Percentiles rank a stretch among this genome's conserved stretches.
Conservation (phyloP, 2,329 filamentous ascomycete species). For the Capronia coronata region DNA sequence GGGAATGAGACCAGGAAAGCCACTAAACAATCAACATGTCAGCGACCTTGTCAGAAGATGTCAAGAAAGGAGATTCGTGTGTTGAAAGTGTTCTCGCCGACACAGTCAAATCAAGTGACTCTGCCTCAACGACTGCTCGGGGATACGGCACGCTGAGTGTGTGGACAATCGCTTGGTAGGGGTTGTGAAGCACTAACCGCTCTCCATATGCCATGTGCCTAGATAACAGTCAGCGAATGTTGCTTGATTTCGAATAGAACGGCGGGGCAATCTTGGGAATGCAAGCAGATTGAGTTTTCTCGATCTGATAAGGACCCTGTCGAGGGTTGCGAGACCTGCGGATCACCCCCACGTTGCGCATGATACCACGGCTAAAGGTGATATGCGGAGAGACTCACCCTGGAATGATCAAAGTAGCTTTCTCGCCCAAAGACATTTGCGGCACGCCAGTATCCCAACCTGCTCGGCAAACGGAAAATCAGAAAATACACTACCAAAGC, state of each 20-base stretch:
- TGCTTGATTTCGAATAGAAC: background rate
- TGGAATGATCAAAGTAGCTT: conserved; percentile 74
- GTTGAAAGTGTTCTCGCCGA: too few species aligned
- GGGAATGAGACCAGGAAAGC: conserved; percentile 73
- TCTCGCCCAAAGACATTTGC: conserved; percentile 86
- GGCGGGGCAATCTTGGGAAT: background rate
- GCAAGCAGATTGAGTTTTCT: background rate
- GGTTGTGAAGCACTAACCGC: conserved; percentile 32
- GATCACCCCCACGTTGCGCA: background rate
- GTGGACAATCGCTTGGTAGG: background rate
- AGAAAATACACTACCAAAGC: background rate
- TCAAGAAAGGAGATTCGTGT: too few species aligned
- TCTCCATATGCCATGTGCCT: conserved; percentile 35
- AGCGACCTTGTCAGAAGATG: background rate
- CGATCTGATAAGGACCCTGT: background rate
- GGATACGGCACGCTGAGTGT: background rate
- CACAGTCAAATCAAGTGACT: too few species aligned
- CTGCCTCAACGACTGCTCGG: background rate
- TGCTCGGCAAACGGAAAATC: conserved; percentile 33
- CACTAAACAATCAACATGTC: conserved; percentile 44
- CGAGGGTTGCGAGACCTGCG: too few species aligned
- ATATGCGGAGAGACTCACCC: conserved; percentile 47
- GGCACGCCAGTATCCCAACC: conserved; percentile 81
- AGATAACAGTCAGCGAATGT: conserved; percentile 7
- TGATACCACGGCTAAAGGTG: background rate